Evolutionary conservation across 202 grass and related monocot genomes (phyloP), one percentile per base, ranked within the genome.

Genomic region (Sporobolus alterniflorus): DNA sequence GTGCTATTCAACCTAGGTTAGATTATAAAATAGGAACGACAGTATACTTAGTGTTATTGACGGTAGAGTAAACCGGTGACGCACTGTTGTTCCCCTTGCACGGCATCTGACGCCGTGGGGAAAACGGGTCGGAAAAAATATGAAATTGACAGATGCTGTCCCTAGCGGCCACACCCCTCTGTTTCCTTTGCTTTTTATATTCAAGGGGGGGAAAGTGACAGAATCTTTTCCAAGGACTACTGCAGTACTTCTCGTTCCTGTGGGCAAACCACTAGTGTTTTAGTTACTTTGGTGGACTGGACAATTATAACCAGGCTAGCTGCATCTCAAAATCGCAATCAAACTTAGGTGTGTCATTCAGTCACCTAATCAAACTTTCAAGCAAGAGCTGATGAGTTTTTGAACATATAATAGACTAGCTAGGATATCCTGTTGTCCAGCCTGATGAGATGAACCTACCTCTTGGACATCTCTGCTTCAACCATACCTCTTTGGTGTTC

Each of bases 121-220:
- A 39, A 50, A 57, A 36, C 51, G 32, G 47, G 28, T 63, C 60
- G 14, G 14, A 31, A 71, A 80, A 6, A 39, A 66, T 64, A 46
- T 41, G 77, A 65, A 76, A 71, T 17, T 65, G 67, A 79, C 82
- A 71, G 64, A 54, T 76, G 85, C 75, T 89, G 87, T 80, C 78
- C 64, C 62, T 41, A 39, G 57, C 71, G 59, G 64, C 48, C 65
- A 75, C 71, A 29, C 31, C 64, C 5, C 39, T 50, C 73, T 44
- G 66, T 77, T 64, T 61, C 25, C 16, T 67, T 72, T 43, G 21
- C 28, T 48, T 89, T 70, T 50, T 24, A 7, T 80, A 39, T 67
- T 64, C 40, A n/a, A 50, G 4, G 78, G 41, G 7, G 12, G 78
- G 73, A 64, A 76, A 25, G 81, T 55, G 52, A 48, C 18, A 50